phyloP scores from a whole-genome alignment of 2,329 filamentous ascomycete genomes.

The Xylariaceae sp. region DNA sequence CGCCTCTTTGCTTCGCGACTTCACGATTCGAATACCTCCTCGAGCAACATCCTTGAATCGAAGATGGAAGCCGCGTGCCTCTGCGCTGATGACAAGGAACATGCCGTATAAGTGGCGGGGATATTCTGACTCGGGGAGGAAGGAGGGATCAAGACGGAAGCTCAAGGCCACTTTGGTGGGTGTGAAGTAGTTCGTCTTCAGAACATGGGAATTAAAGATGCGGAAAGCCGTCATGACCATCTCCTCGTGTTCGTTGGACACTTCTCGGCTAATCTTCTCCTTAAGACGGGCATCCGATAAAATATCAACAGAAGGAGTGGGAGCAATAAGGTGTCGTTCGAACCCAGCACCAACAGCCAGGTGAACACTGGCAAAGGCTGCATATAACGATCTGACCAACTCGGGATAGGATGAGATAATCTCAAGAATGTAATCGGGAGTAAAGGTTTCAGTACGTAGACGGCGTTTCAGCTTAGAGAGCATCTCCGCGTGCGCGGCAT shows the following conservation, averaged over 20 bases:
- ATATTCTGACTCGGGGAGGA: constrained; percentile 91
- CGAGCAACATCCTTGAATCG: constrained; percentile 97
- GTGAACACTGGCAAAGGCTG: constrained; percentile 90
- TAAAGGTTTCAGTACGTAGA: constrained; percentile 95
- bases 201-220: constrained; percentile 88
- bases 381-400: constrained; percentile 85
- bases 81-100: constrained; percentile 97
- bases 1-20: constrained; percentile 94
- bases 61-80: constrained; percentile 96
- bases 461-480: constrained; percentile 95
- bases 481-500: constrained; percentile 84
- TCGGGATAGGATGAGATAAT: constrained; percentile 92
- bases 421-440: constrained; percentile 95
- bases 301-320: constrained; percentile 68
- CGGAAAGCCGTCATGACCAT: constrained; percentile 98
- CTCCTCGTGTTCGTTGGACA: constrained; percentile 91
- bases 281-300: constrained; percentile 76
- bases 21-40: constrained; percentile 97
- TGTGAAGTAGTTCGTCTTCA: constrained; percentile 98
- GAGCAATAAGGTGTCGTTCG: constrained; percentile 58
- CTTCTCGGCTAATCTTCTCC: constrained; percentile 78
- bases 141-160: constrained; percentile 89
- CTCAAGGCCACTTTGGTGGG: constrained; percentile 97
- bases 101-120: constrained; percentile 94
- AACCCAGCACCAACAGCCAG: constrained; percentile 62